Percentiles rank a stretch among this genome's conserved stretches.
Evolutionary conservation across 768 basidiomycete genomes (phyloP).

Genomic region (Leucogyrophana mollusca): DNA sequence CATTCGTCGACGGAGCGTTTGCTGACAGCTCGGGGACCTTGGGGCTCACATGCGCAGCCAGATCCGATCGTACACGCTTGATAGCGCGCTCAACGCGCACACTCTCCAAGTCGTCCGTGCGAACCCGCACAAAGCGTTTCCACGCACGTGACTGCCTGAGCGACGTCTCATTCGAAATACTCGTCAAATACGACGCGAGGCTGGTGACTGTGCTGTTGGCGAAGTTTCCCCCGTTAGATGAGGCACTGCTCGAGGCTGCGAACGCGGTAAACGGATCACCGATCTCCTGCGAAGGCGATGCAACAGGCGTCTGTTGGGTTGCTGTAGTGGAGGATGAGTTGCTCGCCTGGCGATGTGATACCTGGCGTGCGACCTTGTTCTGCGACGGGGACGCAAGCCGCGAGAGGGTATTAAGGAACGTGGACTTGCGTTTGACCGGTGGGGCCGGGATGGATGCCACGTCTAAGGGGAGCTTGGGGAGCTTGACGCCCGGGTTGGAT

Average conservation of each 20-base stretch:
- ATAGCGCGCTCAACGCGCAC: slow-evolving; percentile 84
- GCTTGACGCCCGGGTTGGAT: slow-evolving; percentile 49
- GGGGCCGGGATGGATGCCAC: slow-evolving; percentile 47
- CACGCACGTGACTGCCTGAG: slow-evolving; percentile 69
- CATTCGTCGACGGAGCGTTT: slow-evolving; percentile 17
- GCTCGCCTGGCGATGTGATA: slow-evolving; percentile 32
- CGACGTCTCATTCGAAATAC: slow-evolving; percentile 63
- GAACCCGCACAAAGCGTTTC: slow-evolving; percentile 83
- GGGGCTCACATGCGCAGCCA: slow-evolving; percentile 65
- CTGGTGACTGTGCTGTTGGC: slow-evolving; percentile 57
- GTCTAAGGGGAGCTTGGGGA: slow-evolving; percentile 65
- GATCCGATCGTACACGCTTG: slow-evolving; percentile 83
- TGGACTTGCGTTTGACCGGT: slow-evolving; percentile 72
- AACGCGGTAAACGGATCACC: slow-evolving; percentile 60
- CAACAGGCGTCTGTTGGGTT: slow-evolving; percentile 40
- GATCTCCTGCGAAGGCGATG: slow-evolving; percentile 53
- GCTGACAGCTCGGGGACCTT: slow-evolving; percentile 26
- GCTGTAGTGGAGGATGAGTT: slow-evolving; percentile 28
- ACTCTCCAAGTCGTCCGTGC: slow-evolving; percentile 87
- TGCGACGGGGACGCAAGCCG: slow-evolving; percentile 74
- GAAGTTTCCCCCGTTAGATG: slow-evolving; percentile 19
- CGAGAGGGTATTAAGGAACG: slow-evolving; percentile 83
- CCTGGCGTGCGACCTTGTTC: slow-evolving; percentile 46
- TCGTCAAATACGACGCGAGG: slow-evolving; percentile 79
- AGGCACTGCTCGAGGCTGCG: slow-evolving; percentile 28